Evolutionary conservation across 2,329 filamentous ascomycete genomes (phyloP).

Genomic region (Aspergillus sp.): DNA sequence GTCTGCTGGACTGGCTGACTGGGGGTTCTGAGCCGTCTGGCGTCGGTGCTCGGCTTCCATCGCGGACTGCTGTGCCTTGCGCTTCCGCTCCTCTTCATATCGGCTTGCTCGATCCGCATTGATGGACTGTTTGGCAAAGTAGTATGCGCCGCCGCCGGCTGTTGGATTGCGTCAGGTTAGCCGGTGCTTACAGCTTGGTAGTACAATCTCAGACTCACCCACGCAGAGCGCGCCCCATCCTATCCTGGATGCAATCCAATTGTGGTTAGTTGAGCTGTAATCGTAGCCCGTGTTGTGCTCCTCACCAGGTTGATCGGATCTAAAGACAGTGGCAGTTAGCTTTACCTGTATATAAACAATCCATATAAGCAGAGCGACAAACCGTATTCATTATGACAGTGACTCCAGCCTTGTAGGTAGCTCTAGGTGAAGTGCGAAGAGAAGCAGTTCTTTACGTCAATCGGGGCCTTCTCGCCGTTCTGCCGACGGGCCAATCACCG

Average conservation of each 20-base stretch:
- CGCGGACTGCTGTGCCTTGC: slow-evolving; percentile 31
- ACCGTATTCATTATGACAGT: slow-evolving; percentile 44
- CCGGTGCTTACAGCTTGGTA: no score
- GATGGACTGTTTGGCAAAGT: slow-evolving; percentile 90
- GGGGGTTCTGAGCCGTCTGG: slow-evolving; percentile 13
- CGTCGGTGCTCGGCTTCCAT: slow-evolving; percentile 28
- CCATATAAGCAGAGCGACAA: slow-evolving; percentile 14
- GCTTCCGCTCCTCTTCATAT: slow-evolving; percentile 60
- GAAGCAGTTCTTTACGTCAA: slow-evolving; percentile 12
- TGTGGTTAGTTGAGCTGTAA: slow-evolving; percentile 1
- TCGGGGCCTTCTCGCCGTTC: no score
- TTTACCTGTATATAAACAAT: neutral
- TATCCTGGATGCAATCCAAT: slow-evolving; percentile 48
- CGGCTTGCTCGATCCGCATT: slow-evolving; percentile 75
- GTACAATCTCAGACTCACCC: no score
- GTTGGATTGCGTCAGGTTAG: no score
- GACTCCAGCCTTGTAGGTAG: no score
- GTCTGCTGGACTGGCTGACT: slow-evolving; percentile 13
- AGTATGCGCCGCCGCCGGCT: slow-evolving; percentile 89
- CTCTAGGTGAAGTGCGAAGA: no score
- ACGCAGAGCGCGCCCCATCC: slow-evolving; percentile 86
- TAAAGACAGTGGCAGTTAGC: slow-evolving; percentile 19
- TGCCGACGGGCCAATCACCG: slow-evolving; percentile 6
- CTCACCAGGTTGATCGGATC: slow-evolving; percentile 52
- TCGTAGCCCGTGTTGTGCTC: slow-evolving; percentile 4